These are phyloP conservation scores for Diaporthe nobilis DNA, from an alignment of 2,329 filamentous ascomycete genomes.

Conservation along the genomic window DNA sequence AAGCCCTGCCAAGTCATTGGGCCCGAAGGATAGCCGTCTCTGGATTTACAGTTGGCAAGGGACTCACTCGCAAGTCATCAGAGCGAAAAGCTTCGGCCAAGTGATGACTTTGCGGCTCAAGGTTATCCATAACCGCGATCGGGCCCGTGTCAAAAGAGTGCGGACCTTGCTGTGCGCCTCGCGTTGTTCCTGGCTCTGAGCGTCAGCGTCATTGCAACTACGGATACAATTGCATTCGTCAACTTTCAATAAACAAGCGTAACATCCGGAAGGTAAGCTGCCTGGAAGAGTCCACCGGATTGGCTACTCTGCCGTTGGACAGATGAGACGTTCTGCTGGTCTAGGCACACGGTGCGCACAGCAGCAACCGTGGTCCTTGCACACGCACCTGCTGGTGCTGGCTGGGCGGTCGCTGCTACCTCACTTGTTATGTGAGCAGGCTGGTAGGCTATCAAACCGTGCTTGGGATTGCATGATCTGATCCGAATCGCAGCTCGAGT, in stretches of 20 bases:
- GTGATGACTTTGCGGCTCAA: conserved; percentile 2
- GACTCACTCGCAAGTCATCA: not conserved
- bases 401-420: conserved; percentile 8
- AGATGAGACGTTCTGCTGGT: conserved; percentile 10
- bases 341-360: conserved; percentile 31
- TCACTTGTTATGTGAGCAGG: not conserved
- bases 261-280: conserved; percentile 34
- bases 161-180: conserved; percentile 10
- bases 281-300: conserved; percentile 12
- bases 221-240: not conserved
- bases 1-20: conserved; percentile 23
- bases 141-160: not conserved
- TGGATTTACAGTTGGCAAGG: not conserved
- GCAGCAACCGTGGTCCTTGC: conserved; percentile 33
- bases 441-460: conserved; percentile 13
- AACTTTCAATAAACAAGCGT: conserved; percentile 20
- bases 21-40: not conserved
- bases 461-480: conserved; percentile 33
- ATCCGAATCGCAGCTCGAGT: conserved; percentile 15
- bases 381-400: not conserved
- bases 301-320: conserved; percentile 23
- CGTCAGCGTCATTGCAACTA: not conserved
- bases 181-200: conserved; percentile 17
- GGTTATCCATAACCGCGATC: conserved; percentile 1
- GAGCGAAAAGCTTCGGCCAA: conserved; percentile 4